Evolutionary conservation across 768 basidiomycete genomes (phyloP).

Genomic region (Tylopilus sp.): DNA sequence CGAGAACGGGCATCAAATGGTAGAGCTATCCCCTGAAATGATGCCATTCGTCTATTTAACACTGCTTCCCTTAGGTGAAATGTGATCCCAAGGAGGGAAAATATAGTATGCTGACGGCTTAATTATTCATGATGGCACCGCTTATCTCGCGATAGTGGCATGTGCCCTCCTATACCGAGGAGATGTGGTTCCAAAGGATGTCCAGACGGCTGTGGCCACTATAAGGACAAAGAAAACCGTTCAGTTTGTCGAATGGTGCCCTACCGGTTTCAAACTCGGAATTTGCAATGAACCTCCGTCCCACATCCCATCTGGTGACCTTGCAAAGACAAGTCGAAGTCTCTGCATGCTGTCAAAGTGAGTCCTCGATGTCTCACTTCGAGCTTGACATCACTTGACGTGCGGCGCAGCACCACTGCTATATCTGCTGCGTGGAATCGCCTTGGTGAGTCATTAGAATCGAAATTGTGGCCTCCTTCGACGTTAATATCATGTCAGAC

Average conservation of each 20-base stretch:
- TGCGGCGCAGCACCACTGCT: constrained; percentile 66
- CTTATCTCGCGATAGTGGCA: constrained; percentile 57
- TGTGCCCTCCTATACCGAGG: constrained; percentile 92
- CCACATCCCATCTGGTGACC: constrained; percentile 88
- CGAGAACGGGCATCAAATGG: constrained; percentile 96
- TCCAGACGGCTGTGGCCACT: constrained; percentile 84
- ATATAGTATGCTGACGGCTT: constrained; percentile 69
- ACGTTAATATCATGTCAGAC: constrained; percentile 43
- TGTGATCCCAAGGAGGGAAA: constrained; percentile 98
- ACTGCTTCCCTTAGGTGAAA: constrained; percentile 43
- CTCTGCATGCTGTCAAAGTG: constrained; percentile 97
- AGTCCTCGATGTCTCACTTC: constrained; percentile 20
- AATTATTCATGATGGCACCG: background rate
- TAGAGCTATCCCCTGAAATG: constrained; percentile 19
- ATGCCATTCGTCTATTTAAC: constrained; percentile 1
- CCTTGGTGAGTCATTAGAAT: constrained; percentile 45
- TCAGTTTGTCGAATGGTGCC: constrained; percentile 98
- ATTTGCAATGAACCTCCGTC: constrained; percentile 97
- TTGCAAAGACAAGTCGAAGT: constrained; percentile 90
- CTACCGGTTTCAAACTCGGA: constrained; percentile 97
- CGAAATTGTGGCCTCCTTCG: background rate
- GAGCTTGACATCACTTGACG: background rate
- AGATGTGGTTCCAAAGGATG: constrained; percentile 96
- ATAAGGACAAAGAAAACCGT: constrained; percentile 99
- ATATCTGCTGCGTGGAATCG: constrained; percentile 95